Evolutionary conservation across 345 rosid species (phyloP), one percentile per base, ranked within the genome.

Genomic region (Lepidium aucheri): DNA sequence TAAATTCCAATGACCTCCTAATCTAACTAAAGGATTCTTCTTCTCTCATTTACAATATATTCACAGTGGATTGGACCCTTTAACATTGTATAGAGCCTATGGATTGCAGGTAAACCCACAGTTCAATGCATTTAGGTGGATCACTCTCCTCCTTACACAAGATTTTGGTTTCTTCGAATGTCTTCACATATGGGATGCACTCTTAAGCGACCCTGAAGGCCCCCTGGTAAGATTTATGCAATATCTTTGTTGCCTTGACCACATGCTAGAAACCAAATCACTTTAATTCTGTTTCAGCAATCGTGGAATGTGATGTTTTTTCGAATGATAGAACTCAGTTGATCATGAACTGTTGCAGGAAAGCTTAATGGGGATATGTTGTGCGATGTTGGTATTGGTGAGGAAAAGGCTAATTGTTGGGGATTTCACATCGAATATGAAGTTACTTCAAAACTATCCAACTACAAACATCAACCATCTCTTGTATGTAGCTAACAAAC

Each of bases 111-210:
- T 90, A 54, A 90, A 94, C 72, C 96, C 96, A 57, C 97, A 90
- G 61, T 94, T 94, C 67, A 90, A 94, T 57, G 96, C 96, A 24
- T 94, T 94, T 76, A 81, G 99, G 77, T 94, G 99, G 99, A 94
- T 94, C 68, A 94, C 99, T 52, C 91, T 94, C 42, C 99, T 94
- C 34, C 84, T 94, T 78, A 90, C 97, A 2, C 99, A 90, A 70
- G 99, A 93, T 57, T 93, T 90, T 84, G 81, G 89, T 78, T 92
- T 92, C 63, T 83, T 86, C 0, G 98, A 87, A 67, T 71, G 96
- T 74, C 93, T 92, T 72, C 96, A 86, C 75, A 84, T 93, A 56
- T 93, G 98, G 98, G 97, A 93, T 72, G 84, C 91, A 4, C 96
- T 93, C 65, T 81, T 93, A 41, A 88, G 97, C 38, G 97, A 93